A percentile compares a stretch with the other conserved stretches of the same genome.
These are phyloP conservation scores for Aspergillus pseudonomiae DNA, from an alignment of 2,329 filamentous ascomycete genomes.

Conservation along the genomic window DNA sequence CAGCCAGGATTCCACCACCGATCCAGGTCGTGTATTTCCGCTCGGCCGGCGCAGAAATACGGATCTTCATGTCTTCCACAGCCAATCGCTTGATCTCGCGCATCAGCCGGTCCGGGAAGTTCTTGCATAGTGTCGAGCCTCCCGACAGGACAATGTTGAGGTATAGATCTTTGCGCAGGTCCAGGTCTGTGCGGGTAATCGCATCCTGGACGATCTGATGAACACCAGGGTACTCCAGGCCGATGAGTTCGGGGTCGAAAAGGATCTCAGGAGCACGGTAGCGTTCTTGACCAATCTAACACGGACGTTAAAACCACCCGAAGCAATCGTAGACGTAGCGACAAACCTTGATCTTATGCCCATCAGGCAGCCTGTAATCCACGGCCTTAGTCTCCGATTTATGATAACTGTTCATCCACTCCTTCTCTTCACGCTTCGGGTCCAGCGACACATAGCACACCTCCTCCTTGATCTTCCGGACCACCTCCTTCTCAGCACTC, in stretches of 20 bases:
- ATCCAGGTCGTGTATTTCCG: slow-evolving; percentile 99
- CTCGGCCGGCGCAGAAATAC: slow-evolving; percentile 97
- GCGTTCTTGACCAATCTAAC: slow-evolving; percentile 84
- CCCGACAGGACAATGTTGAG: slow-evolving; percentile 97
- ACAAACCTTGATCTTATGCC: slow-evolving; percentile 83
- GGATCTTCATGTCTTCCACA: slow-evolving; percentile 99
- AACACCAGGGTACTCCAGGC: slow-evolving; percentile 92
- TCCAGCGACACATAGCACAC: slow-evolving; percentile 89
- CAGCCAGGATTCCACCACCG: slow-evolving; percentile 93
- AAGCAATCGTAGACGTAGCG: slow-evolving; percentile 12
- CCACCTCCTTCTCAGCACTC: slow-evolving; percentile 98
- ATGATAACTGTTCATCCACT: slow-evolving; percentile 74
- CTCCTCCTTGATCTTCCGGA: slow-evolving; percentile 94
- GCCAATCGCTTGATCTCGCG: slow-evolving; percentile 90
- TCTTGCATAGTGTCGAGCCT: slow-evolving; percentile 93
- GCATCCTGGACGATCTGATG: slow-evolving; percentile 98
- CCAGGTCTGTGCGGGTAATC: slow-evolving; percentile 92
- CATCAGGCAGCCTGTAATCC: slow-evolving; percentile 90
- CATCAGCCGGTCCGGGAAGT: slow-evolving; percentile 90
- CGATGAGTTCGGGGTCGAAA: slow-evolving; percentile 96
- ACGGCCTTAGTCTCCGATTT: slow-evolving; percentile 78
- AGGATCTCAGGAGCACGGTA: slow-evolving; percentile 97
- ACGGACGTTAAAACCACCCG: neutral
- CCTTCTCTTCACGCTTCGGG: slow-evolving; percentile 92
- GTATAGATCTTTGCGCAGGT: slow-evolving; percentile 90